phyloP scores from a whole-genome alignment of 805 yeast genomes.

The Pichia membranifaciens region DNA sequence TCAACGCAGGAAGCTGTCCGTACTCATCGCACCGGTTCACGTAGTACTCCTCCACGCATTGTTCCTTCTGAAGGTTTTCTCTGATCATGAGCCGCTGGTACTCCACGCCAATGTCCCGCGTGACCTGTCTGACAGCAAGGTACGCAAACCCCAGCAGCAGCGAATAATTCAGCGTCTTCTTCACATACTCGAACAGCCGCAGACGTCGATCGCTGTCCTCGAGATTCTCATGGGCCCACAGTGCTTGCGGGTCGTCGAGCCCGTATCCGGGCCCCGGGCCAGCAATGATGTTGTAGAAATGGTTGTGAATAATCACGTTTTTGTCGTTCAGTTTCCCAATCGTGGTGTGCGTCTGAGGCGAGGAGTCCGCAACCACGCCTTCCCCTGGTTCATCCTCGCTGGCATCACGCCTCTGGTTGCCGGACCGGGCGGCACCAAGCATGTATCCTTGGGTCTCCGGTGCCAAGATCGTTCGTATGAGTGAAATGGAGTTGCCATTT shows the following conservation, averaged over 20 bases:
- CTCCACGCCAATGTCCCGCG: constrained; percentile 47
- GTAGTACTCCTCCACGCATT: constrained; percentile 46
- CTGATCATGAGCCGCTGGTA: constrained; percentile 44
- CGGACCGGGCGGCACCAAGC: neutral
- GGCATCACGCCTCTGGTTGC: neutral
- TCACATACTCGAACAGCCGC: neutral
- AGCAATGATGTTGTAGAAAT: constrained; percentile 11
- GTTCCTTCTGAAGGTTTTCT: constrained; percentile 44
- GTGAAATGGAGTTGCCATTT: neutral
- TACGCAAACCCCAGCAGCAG: constrained; percentile 3
- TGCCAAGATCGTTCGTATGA: constrained; percentile 7
- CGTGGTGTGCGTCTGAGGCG: neutral
- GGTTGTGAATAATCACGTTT: constrained; percentile 12
- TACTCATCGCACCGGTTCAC: constrained; percentile 55
- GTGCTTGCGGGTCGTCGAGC: too few relatives aligned
- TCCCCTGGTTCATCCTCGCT: neutral
- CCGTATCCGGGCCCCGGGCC: too few relatives aligned
- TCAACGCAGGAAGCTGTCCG: constrained; percentile 52
- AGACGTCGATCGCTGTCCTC: neutral
- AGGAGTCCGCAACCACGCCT: neutral
- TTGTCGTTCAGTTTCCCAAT: neutral
- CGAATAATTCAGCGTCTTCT: constrained; percentile 10
- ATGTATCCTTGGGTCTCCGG: constrained; percentile 15
- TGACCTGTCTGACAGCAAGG: constrained; percentile 33
- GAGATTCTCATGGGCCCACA: too few relatives aligned